A percentile compares a stretch with the other conserved stretches of the same genome.
phyloP scores from a whole-genome alignment of 352 stramenopile genomes.

The Halophytophthora polymorphica region DNA sequence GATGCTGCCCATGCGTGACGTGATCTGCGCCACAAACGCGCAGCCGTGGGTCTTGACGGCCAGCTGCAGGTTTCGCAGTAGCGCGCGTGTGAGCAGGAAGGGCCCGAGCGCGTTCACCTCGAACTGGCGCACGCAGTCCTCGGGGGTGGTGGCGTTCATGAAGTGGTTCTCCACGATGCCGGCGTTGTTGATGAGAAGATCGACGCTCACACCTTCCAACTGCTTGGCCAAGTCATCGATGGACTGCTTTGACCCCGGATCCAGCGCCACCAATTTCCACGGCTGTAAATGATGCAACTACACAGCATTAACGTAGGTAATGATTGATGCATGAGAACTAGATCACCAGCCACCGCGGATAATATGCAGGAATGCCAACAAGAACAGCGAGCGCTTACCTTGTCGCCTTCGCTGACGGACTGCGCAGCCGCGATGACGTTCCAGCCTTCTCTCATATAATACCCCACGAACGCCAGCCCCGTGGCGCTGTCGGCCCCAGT shows the following conservation, averaged over 20 bases:
- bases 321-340: background rate
- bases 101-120: slow-evolving; percentile 68
- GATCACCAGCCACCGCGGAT: background rate
- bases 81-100: slow-evolving; percentile 54
- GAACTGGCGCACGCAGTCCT: slow-evolving; percentile 49
- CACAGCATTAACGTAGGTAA: slow-evolving; percentile 6
- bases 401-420: slow-evolving; percentile 7
- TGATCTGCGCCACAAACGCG: slow-evolving; percentile 52
- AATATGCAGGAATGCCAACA: background rate
- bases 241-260: slow-evolving; percentile 45
- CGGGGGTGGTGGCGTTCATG: slow-evolving; percentile 39
- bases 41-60: slow-evolving; percentile 35
- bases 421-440: slow-evolving; percentile 32
- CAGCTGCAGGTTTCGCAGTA: slow-evolving; percentile 46
- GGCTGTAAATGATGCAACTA: slow-evolving; percentile 23
- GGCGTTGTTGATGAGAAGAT: slow-evolving; percentile 80
- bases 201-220: slow-evolving; percentile 41
- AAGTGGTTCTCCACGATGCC: slow-evolving; percentile 32
- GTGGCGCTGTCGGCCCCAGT: slow-evolving; percentile 37
- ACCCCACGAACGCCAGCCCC: slow-evolving; percentile 31
- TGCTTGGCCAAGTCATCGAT: slow-evolving; percentile 33
- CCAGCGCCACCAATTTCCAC: slow-evolving; percentile 47
- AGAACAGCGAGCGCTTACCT: slow-evolving; percentile 2
- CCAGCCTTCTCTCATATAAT: slow-evolving; percentile 39
- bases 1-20: slow-evolving; percentile 54